Evolutionary conservation across 2,329 filamentous ascomycete genomes (phyloP), one percentile per base, ranked within the genome.

Genomic region (Stagonosporopsis vannaccii): DNA sequence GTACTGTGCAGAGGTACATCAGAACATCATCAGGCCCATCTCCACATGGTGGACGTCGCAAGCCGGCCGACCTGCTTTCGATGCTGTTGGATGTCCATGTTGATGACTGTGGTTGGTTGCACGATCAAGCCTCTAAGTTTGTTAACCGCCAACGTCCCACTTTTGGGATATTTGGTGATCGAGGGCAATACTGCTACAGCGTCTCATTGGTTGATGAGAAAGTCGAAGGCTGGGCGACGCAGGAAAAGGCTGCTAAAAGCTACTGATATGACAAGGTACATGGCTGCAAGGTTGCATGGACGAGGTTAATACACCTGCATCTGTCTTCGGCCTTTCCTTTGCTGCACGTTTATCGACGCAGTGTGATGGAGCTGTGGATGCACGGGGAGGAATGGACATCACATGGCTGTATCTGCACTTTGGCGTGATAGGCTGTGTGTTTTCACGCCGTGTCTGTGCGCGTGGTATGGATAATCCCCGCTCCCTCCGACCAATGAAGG

Each of bases 161-260:
- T 65, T 65, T 67, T 36, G 60, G 70, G 67, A 50, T 44, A 68
- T 66, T 70, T 70, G 69, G 66, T 70, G 70, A 56, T 51, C 48
- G 58, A 65, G 55, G 8, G 8, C 39, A 43, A 13, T 25, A n/a
- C 48, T 17, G 9, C 39, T 26, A 33, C 20, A 13, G 25, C 23
- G n/a, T 20, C 48, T 43, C 37, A 56, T 56, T 56, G 53, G 53
- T 36, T 25, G 12, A 12, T 12, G 19, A 30, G 44, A 39, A 58
- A 51, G 72, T 71, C 73, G 69, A 67, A 23, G 15, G 58, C 53
- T 56, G 53, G 53, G 53, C 44, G 33, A 50, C 36, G 52, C 41
- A 60, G 40, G 41, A 46, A 73, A 72, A 59, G 59, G 59, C 65
- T 72, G 71, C 68, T 73, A 75, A 75, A 69, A 65, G 65, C 56